Base-by-base conservation (phyloP, 1,284 basidiomycete species). In the Irpex rosettiformis region DNA sequence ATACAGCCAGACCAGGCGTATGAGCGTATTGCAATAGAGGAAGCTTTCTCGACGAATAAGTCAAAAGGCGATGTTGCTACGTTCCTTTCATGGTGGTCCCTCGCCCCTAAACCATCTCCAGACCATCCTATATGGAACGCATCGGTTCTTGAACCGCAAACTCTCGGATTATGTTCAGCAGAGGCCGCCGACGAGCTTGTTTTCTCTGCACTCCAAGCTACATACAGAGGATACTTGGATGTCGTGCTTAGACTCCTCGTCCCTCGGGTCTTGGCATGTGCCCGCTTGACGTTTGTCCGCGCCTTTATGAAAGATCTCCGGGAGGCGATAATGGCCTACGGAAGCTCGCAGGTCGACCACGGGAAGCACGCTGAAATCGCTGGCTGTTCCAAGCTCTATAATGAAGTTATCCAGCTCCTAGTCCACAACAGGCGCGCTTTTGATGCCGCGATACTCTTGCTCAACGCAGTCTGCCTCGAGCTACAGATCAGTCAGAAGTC, bases 81-180 rank as follows among this genome's bases (percentile, higher is more conserved):
- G 2, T 74, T 79, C 57, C 29, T 60, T 3, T 65, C 69, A 25
- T 81, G 79, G 79, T 69, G 77, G 55, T 68, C 73, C 8, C 68
- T 80, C 28, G 63, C 77, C 28, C 79, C 78, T 21, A 18, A 4
- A 37, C 52, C 30, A 54, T 8, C 8, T 11, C 8, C 7, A 28
- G 25, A 51, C 7, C 22, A 51, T 27, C 25, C 48, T 10, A 13
- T 37, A 33, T 37, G 33, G 21, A 33, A 21, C n/a, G 16, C 28
- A 13, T 16, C 16, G 16, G 13, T 24, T 21, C 25, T 58, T 43
- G 37, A 29, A 51, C 37, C 11, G 16, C 22, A 11, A 33, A 16
- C 5, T n/a, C 54, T 24, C 16, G n/a, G 10, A 33, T 11, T 13
- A 33, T 29, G 47, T 33, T 42, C 7, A n/a, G 13, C 30, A 16